A percentile compares a stretch with the other conserved stretches of the same genome.
phyloP scores from a whole-genome alignment of 805 yeast species.

The Huiozyma sinensis region DNA sequence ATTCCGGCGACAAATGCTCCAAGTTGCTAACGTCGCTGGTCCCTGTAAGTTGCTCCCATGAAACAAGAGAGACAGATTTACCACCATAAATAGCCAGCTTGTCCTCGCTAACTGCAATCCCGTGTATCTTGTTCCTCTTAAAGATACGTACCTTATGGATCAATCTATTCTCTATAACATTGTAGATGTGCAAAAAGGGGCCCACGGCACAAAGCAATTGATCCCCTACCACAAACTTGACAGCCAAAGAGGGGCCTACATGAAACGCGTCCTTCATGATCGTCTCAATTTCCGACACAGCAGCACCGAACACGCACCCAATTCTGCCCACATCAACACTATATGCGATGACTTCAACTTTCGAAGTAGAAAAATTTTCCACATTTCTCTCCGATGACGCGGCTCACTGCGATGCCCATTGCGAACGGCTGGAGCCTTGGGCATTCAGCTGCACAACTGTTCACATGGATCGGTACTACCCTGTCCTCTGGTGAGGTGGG shows the following conservation, averaged over 20 bases:
- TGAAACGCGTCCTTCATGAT: constrained; percentile 16
- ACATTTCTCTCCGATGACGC: neutral
- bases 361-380: neutral
- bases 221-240: constrained; percentile 31
- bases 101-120: constrained; percentile 38
- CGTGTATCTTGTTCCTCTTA: constrained; percentile 70
- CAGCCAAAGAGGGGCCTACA: constrained; percentile 63
- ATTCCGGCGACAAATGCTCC: constrained; percentile 59
- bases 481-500: constrained; percentile 9
- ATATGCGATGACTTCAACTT: neutral
- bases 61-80: constrained; percentile 45
- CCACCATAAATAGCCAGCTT: constrained; percentile 53
- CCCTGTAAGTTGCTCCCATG: constrained; percentile 23
- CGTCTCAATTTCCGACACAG: constrained; percentile 3
- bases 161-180: constrained; percentile 32
- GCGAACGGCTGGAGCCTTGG: too few relatives aligned
- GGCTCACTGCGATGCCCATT: too few relatives aligned
- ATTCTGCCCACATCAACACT: neutral
- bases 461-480: neutral
- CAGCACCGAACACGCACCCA: neutral
- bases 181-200: constrained; percentile 46
- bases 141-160: constrained; percentile 40
- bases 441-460: too few relatives aligned
- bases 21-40: constrained; percentile 9
- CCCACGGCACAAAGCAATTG: constrained; percentile 60